Conservation (phyloP, 2,329 filamentous ascomycete species). For the Aspergillus sp. region DNA sequence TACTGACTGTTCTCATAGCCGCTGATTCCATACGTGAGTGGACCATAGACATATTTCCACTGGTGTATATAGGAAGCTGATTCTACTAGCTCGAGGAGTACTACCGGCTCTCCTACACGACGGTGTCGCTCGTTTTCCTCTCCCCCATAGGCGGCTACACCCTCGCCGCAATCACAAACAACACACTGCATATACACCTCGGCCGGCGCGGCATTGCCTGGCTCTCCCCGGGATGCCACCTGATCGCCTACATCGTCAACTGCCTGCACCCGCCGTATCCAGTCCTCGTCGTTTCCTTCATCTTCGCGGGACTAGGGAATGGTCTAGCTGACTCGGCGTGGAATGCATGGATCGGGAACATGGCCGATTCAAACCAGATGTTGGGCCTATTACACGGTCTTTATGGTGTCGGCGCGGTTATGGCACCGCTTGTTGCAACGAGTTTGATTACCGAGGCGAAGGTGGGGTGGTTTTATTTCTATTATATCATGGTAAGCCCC, state of each 20-base stretch:
- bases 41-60: not conserved
- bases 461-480: constrained; percentile 70
- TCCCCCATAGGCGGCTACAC: constrained; percentile 50
- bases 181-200: constrained; percentile 40
- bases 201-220: constrained; percentile 73
- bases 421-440: constrained; percentile 70
- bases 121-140: constrained; percentile 52
- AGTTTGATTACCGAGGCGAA: constrained; percentile 65
- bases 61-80: too few relatives aligned
- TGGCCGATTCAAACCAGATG: constrained; percentile 72
- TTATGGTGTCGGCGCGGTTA: constrained; percentile 71
- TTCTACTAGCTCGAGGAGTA: constrained; percentile 39
- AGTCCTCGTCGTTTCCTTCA: constrained; percentile 40
- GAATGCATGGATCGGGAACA: constrained; percentile 67
- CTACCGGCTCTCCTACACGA: constrained; percentile 48
- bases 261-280: constrained; percentile 44
- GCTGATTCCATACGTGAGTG: constrained; percentile 53
- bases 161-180: constrained; percentile 46
- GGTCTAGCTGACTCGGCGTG: constrained; percentile 54
- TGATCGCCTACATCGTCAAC: constrained; percentile 39
- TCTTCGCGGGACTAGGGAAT: constrained; percentile 44
- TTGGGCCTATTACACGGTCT: constrained; percentile 70
- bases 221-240: constrained; percentile 54
- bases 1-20: constrained; percentile 21
- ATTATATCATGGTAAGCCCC: constrained; percentile 68